Evolutionary conservation across 192 early-diverging fungal genomes (phyloP), one percentile per base, ranked within the genome.

Genomic region (Paraglomus occultum): DNA sequence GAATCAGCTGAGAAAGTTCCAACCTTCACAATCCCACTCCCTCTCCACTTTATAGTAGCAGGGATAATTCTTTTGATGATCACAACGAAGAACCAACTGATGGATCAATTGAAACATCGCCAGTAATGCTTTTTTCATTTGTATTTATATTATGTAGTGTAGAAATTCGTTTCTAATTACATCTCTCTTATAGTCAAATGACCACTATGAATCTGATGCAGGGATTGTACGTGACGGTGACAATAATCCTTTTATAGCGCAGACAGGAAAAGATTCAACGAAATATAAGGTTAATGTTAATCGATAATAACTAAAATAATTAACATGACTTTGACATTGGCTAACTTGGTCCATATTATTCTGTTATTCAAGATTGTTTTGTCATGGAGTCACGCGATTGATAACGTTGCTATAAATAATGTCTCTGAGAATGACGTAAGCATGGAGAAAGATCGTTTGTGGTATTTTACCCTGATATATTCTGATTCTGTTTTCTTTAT

Each of bases 231-330:
- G n/a, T 58, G 31, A 58, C 10, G 55, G n/a, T 7, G 55, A 58
- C 23, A n/a, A 58, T 64, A 64, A 64, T 50, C 62, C 46, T 48
- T 64, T 64, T 22, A 17, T 50, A 64, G 46, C 45, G 50, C 5
- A 50, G 18, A 49, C 62, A 64, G 45, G 47, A 1, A 48, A 64
- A 50, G 20, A 31, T 49, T 64, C 46, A 64, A 49, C 11, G 22
- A 64, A 64, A 49, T 64, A 49, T 50, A 64, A 64, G 47, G 45
- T 64, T 50, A 64, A 11, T 50, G 2, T 64, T 64, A 64, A 50
- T 64, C 2, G 46, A 49, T 64, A 22, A 22, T 64, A 64, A 64
- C 22, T 39, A 64, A 64, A 64, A 15, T 14, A 47, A 64, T 22
- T 31, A 6, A 3, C 20, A 64, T 31, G 39, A 64, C 6, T 64